Evolutionary conservation across 805 yeast genomes (phyloP), one percentile per base, ranked within the genome.

Genomic region (Candida xyloterini): DNA sequence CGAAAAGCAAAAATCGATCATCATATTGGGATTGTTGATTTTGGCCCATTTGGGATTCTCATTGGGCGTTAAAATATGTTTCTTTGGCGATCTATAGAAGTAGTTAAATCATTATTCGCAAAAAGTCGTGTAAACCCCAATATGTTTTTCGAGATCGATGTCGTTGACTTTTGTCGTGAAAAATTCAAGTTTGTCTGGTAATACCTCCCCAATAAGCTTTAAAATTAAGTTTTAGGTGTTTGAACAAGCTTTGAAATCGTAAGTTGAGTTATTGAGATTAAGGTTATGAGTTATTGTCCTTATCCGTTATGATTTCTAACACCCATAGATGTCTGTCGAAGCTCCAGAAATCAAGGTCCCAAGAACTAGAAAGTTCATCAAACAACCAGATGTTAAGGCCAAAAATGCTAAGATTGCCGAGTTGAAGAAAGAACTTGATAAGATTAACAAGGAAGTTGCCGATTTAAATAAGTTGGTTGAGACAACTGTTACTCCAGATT

Each of bases 301-400:
- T 29, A 10, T 15, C 21, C 21, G 20, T 18, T 5, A 18, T 5
- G 20, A 18, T 30, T 18, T 33, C 41, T 39, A 40, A 36, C 40
- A 25, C 10, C 10, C 14, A 22, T 35, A 37, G 33, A 47, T 50
- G 51, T 50, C 54, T 18, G 42, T 40, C 38, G 56, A 52, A 28
- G 27, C 42, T 15, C 39, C 33, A 23, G 59, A 53, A 36, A 35
- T 50, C 29, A 52, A 50, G 38, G 45, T 49, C 10, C 60, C 56
- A 33, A 51, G 52, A 37, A 50, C 50, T 30, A 73, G 76, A 65
- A 73, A 71, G 46, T 78, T 71, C 61, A 74, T 82, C 64, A 84
- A 84, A 63, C 79, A 83, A 57, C 95, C 95, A 33, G 93, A 85
- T 63, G 76, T 72, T 54, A 66, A 73, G 44, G 79, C 70, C 40